phyloP scores from a whole-genome alignment of 2,329 filamentous ascomycete species.

The Ophiobolus disseminans region DNA sequence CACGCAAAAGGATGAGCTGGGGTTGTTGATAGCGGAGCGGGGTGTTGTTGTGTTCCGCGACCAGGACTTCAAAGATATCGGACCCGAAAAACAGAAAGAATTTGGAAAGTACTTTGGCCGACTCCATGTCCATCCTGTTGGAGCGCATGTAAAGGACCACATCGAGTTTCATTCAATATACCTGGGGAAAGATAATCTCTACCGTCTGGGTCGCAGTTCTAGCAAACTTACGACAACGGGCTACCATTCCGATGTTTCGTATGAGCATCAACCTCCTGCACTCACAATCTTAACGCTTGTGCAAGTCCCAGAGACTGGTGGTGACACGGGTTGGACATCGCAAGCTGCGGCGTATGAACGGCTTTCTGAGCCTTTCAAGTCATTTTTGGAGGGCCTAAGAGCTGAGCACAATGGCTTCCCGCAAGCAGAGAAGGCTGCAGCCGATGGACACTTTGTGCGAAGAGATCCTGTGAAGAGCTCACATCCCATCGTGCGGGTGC shows the following conservation, averaged over 20 bases:
- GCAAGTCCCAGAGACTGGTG: slow-evolving; percentile 59
- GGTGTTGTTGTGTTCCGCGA: slow-evolving; percentile 57
- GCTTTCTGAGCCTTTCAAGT: slow-evolving; percentile 27
- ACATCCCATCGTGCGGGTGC: slow-evolving; percentile 71
- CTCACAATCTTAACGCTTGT: slow-evolving; percentile 58
- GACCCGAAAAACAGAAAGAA: slow-evolving; percentile 51
- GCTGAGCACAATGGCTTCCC: slow-evolving; percentile 79
- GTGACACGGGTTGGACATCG: slow-evolving; percentile 56
- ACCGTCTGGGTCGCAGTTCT: slow-evolving; percentile 30
- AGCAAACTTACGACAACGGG: slow-evolving; percentile 52
- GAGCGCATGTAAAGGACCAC: slow-evolving; percentile 35
- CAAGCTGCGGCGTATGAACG: slow-evolving; percentile 55
- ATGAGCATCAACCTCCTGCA: slow-evolving; percentile 56
- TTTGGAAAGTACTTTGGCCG: slow-evolving; percentile 55
- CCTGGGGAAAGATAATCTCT: slow-evolving; percentile 32
- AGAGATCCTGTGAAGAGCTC: slow-evolving; percentile 29
- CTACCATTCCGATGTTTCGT: slow-evolving; percentile 59
- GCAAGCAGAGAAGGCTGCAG: slow-evolving; percentile 71
- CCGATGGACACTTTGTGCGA: slow-evolving; percentile 44
- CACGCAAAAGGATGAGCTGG: slow-evolving; percentile 56
- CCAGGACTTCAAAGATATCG: slow-evolving; percentile 56
- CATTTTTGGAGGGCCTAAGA: slow-evolving; percentile 66
- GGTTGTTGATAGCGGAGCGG: slow-evolving; percentile 37
- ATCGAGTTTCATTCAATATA: slow-evolving; percentile 37
- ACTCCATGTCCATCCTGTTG: slow-evolving; percentile 30